These are phyloP conservation scores for Pestalotiopsis sp. DNA, from an alignment of 2,329 filamentous ascomycete species.

Conservation along the genomic window DNA sequence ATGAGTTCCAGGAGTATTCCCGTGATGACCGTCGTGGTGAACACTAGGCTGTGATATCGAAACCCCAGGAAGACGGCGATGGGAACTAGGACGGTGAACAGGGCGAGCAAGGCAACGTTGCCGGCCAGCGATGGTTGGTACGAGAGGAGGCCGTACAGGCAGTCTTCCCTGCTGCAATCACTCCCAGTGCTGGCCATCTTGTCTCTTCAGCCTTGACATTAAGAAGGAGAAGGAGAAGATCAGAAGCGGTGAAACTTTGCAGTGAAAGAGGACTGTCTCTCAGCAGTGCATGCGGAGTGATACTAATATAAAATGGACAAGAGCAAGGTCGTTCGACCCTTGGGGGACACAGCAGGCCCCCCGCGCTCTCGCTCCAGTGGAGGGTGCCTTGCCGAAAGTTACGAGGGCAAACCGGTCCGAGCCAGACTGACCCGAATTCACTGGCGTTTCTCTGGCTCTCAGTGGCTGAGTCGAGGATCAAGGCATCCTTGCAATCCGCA, in stretches of 20 bases:
- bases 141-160: slow-evolving; percentile 21
- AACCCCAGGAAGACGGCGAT: slow-evolving; percentile 40
- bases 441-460: background rate
- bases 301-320: background rate
- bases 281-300: background rate
- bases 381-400: background rate
- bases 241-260: background rate
- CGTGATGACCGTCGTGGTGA: slow-evolving; percentile 41
- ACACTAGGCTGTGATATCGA: slow-evolving; percentile 42
- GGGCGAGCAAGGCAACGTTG: slow-evolving; percentile 42
- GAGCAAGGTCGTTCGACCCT: background rate
- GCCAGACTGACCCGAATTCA: background rate
- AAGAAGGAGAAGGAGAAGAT: slow-evolving; percentile 4
- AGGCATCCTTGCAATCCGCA: slow-evolving; percentile 2
- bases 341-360: background rate
- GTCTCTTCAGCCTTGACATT: slow-evolving; percentile 17
- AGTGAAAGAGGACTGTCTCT: background rate
- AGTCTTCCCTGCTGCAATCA: slow-evolving; percentile 18
- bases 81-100: slow-evolving; percentile 44
- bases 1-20: slow-evolving; percentile 48
- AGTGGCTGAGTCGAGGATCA: background rate
- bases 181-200: slow-evolving; percentile 25
- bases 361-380: background rate
- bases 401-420: slow-evolving; percentile 8
- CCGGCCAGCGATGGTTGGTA: slow-evolving; percentile 40